Conservation (phyloP, 1,284 basidiomycete species). For the Pascua guehoae region DNA sequence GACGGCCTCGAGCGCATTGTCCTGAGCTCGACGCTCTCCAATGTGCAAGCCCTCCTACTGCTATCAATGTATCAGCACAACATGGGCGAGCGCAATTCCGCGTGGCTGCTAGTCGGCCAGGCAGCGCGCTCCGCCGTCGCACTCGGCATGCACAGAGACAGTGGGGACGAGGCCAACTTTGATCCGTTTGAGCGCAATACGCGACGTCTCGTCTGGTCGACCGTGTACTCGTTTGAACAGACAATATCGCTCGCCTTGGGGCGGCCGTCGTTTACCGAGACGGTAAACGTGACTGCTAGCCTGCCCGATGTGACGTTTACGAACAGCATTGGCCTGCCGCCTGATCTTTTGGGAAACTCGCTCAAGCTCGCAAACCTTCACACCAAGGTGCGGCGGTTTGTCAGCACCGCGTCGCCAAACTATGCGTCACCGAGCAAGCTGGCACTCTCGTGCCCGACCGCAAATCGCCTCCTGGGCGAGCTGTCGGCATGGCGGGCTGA, state of each 20-base stretch:
- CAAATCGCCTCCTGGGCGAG: conserved; percentile 8
- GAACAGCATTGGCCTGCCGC: conserved; percentile 10
- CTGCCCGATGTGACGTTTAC: conserved; percentile 18
- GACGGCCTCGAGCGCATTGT: conserved; percentile 15
- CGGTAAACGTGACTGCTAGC: conserved; percentile 8
- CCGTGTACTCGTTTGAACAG: conserved; percentile 22
- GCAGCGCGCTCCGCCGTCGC: conserved; percentile 17
- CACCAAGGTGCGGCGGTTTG: conserved; percentile 12
- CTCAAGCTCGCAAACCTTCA: conserved; percentile 12
- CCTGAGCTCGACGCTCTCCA: conserved; percentile 14
- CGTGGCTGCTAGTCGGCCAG: conserved; percentile 21
- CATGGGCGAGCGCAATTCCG: conserved; percentile 21
- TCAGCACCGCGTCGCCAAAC: conserved; percentile 11
- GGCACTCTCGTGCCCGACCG: not conserved
- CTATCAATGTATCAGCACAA: conserved; percentile 25
- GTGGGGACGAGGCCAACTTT: conserved; percentile 9
- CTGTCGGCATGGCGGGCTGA: conserved; percentile 12
- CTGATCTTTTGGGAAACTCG: conserved; percentile 9
- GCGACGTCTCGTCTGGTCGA: conserved; percentile 24
- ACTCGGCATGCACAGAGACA: conserved; percentile 18
- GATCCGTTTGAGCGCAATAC: conserved; percentile 20
- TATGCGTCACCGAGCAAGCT: conserved; percentile 10
- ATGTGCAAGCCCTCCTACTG: conserved; percentile 22
- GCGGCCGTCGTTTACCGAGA: conserved; percentile 20
- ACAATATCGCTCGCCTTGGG: conserved; percentile 21